These are phyloP conservation scores for Citrus sp. DNA, from an alignment of 345 rosid genomes.

Conservation along the genomic window DNA sequence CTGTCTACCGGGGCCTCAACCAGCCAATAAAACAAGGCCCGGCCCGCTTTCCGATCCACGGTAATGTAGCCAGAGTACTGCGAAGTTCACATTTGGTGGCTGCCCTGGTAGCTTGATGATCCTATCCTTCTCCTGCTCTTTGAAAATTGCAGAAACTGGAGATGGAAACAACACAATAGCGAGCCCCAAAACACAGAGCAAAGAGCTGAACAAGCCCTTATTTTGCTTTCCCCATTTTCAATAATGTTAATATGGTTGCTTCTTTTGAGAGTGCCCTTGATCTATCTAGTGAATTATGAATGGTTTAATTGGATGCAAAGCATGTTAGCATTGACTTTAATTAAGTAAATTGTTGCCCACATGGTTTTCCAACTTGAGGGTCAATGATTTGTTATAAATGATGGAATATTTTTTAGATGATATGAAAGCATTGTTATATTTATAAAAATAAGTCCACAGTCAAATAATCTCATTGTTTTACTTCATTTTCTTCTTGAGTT, in stretches of 20 bases:
- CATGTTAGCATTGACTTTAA: constrained; percentile 11
- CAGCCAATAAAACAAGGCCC: constrained; percentile 83
- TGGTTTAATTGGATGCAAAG: neutral
- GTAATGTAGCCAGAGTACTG: constrained; percentile 79
- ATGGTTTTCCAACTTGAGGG: neutral
- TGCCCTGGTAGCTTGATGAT: constrained; percentile 64
- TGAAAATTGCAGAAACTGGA: neutral
- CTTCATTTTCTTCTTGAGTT: neutral
- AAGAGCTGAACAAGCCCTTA: constrained; percentile 1
- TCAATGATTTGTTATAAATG: constrained; percentile 7
- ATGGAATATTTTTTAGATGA: neutral
- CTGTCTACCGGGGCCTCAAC: constrained; percentile 34
- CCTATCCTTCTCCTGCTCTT: constrained; percentile 51
- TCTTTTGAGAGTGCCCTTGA: neutral
- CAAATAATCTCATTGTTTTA: neutral
- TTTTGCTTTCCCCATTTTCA: constrained; percentile 4
- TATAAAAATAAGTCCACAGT: neutral
- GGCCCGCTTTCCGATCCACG: constrained; percentile 46
- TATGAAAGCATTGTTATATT: neutral
- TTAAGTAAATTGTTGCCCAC: neutral
- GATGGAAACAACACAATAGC: constrained; percentile 7
- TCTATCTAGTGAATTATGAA: neutral
- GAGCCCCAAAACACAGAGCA: constrained; percentile 5
- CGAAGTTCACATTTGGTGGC: constrained; percentile 58
- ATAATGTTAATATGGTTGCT: neutral